Evolutionary conservation across 768 basidiomycete species (phyloP).

Genomic region (Boletus edulis): DNA sequence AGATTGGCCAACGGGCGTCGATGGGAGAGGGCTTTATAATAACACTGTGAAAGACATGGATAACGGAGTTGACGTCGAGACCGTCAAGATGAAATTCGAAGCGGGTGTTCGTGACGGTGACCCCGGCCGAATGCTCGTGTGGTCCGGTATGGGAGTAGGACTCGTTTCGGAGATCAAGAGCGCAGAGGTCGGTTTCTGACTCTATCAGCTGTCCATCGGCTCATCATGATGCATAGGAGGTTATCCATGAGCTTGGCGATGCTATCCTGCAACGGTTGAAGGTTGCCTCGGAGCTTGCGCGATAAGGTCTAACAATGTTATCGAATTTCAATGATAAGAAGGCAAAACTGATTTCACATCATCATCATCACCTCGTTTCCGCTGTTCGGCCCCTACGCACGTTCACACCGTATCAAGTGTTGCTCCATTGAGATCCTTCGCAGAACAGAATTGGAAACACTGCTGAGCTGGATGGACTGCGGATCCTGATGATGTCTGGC

Average conservation of each 20-base stretch:
- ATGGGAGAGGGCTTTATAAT: constrained; percentile 50
- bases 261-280: constrained; percentile 42
- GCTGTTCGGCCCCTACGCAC: background rate
- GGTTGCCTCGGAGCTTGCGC: constrained; percentile 23
- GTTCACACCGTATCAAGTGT: constrained; percentile 21
- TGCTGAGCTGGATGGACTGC: constrained; percentile 4
- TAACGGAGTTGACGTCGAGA: constrained; percentile 42
- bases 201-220: background rate
- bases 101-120: constrained; percentile 47
- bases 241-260: constrained; percentile 50
- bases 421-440: constrained; percentile 2
- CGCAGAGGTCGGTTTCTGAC: constrained; percentile 34
- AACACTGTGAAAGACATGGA: constrained; percentile 58
- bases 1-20: constrained; percentile 59
- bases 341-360: constrained; percentile 4
- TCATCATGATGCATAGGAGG: constrained; percentile 39
- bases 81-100: constrained; percentile 43
- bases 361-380: constrained; percentile 5
- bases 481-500: background rate
- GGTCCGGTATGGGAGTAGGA: constrained; percentile 68
- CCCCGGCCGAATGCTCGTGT: constrained; percentile 51
- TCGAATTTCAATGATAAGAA: constrained; percentile 22
- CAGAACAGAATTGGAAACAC: constrained; percentile 8
- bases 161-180: constrained; percentile 46
- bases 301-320: constrained; percentile 16